Percentiles rank a stretch among this genome's conserved stretches.
phyloP scores from a whole-genome alignment of 2,329 filamentous ascomycete species.

The Trichoderma sp. region DNA sequence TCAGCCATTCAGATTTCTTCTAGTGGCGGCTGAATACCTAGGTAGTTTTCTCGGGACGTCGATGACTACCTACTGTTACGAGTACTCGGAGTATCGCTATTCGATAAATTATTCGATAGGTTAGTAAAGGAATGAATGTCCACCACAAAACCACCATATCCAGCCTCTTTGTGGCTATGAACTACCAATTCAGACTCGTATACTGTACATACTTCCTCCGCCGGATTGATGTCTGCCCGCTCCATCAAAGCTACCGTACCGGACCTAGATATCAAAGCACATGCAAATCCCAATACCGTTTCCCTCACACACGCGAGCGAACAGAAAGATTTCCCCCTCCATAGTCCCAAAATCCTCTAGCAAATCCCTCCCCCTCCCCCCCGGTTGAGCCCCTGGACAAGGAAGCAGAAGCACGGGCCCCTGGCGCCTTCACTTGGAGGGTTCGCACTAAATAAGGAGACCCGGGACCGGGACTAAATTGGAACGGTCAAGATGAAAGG shows the following conservation, averaged over 20 bases:
- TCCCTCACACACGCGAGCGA: slow-evolving; percentile 20
- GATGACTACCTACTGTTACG: neutral
- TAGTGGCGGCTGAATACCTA: slow-evolving; percentile 6
- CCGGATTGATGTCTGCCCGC: neutral
- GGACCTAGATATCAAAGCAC: neutral
- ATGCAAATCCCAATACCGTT: neutral
- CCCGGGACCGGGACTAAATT: neutral
- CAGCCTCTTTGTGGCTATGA: neutral
- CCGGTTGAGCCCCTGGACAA: slow-evolving; percentile 20
- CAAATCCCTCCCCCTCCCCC: too few species aligned
- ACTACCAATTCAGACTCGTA: neutral
- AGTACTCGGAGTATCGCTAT: neutral
- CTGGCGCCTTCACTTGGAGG: neutral
- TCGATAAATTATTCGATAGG: too few species aligned
- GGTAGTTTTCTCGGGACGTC: neutral
- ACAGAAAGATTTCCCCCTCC: neutral
- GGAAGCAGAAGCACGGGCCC: slow-evolving; percentile 20
- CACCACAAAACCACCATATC: neutral
- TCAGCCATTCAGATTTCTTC: neutral
- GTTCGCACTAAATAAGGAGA: slow-evolving; percentile 16
- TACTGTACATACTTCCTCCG: neutral
- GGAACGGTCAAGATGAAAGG: neutral
- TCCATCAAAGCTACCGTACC: neutral
- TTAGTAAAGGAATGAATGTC: too few species aligned
- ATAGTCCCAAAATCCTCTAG: too few species aligned